phyloP scores from a whole-genome alignment of 2,329 filamentous ascomycete genomes.

The Trichoderma sp. region DNA sequence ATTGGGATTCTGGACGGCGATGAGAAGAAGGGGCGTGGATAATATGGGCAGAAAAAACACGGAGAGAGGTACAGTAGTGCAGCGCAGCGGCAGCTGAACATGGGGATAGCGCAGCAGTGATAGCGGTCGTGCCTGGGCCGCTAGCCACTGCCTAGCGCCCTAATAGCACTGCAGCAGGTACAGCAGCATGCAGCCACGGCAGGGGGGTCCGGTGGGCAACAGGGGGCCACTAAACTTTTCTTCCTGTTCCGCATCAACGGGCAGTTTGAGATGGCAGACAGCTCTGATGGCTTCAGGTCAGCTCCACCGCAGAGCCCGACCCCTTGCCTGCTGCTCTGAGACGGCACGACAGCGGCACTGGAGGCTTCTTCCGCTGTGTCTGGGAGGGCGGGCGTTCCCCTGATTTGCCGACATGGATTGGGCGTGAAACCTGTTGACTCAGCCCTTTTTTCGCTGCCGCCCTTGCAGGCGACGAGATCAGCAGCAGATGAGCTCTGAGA shows the following conservation, averaged over 20 bases:
- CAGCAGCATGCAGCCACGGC: conserved; percentile 4
- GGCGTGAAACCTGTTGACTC: conserved; percentile 1
- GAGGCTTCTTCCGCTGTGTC: neutral
- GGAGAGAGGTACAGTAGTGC: neutral
- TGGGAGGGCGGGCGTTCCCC: conserved; percentile 7
- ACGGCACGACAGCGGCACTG: neutral
- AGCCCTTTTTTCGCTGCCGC: neutral
- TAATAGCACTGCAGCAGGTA: conserved; percentile 1
- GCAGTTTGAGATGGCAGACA: neutral
- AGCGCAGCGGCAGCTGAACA: neutral
- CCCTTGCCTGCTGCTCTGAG: conserved; percentile 3
- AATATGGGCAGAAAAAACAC: neutral
- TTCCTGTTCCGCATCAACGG: neutral
- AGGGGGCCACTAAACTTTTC: conserved; percentile 17
- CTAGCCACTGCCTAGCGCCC: neutral
- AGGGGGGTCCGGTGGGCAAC: conserved; percentile 6
- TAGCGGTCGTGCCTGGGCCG: conserved; percentile 4
- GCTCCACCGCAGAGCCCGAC: neutral
- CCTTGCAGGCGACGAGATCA: neutral
- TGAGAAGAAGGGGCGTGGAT: conserved; percentile 23
- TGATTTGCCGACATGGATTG: conserved; percentile 6
- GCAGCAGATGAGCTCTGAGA: conserved; percentile 3
- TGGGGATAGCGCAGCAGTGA: neutral
- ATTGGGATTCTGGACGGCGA: conserved; percentile 24
- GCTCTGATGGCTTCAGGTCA: neutral